phyloP scores from a whole-genome alignment of 768 basidiomycete species.

The Leucocoprinus leucothites region DNA sequence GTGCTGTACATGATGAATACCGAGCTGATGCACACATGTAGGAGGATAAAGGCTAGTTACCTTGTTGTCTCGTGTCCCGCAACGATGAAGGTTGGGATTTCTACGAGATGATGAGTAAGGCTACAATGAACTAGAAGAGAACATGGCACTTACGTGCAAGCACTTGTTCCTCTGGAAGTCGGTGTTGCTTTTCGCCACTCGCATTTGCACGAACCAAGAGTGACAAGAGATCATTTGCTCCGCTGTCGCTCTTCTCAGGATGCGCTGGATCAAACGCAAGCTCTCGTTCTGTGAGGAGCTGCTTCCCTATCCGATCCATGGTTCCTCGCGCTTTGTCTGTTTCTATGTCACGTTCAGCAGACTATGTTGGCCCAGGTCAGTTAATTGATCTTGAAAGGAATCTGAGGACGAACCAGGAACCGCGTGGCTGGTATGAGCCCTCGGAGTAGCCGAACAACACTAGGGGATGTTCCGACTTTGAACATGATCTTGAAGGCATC shows the following conservation, averaged over 20 bases:
- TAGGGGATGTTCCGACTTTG: too few relatives aligned
- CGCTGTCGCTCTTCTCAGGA: neutral
- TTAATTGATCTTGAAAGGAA: too few relatives aligned
- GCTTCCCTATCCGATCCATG: constrained; percentile 43
- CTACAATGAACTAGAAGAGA: constrained; percentile 24
- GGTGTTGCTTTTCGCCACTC: constrained; percentile 48
- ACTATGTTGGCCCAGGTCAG: too few relatives aligned
- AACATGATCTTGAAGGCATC: too few relatives aligned
- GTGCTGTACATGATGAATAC: constrained; percentile 21
- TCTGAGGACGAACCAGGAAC: too few relatives aligned
- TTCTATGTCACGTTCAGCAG: too few relatives aligned
- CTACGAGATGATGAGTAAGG: constrained; percentile 20
- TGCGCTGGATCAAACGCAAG: constrained; percentile 20
- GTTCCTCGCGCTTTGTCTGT: constrained; percentile 26
- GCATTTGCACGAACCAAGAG: constrained; percentile 58
- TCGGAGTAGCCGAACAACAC: too few relatives aligned
- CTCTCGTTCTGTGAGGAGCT: constrained; percentile 49
- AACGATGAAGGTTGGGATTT: constrained; percentile 48
- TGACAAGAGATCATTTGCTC: constrained; percentile 50
- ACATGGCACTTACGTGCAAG: too few relatives aligned
- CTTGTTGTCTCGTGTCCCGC: constrained; percentile 50
- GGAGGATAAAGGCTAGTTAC: constrained; percentile 18
- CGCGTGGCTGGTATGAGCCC: too few relatives aligned
- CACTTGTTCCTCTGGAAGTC: constrained; percentile 50
- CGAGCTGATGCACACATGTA: neutral